These are phyloP conservation scores for Metrosideros polymorpha DNA, from an alignment of 441 rosid species.

Conservation along the genomic window DNA sequence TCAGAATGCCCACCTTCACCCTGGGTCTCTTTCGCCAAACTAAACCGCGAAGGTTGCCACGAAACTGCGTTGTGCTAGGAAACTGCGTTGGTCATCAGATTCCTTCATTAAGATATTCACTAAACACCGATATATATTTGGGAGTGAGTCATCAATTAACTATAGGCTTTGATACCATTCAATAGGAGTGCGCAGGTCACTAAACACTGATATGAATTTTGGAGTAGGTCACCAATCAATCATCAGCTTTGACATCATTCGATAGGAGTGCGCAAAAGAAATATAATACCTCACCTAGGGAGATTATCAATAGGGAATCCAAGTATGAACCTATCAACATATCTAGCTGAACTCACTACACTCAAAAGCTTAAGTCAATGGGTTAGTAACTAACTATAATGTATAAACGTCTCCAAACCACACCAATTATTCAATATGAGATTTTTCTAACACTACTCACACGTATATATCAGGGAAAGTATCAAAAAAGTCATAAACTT, in stretches of 20 bases:
- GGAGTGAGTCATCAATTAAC: no score
- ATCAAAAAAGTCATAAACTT: no score
- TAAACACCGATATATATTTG: background rate
- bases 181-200: no score
- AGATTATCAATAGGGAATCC: background rate
- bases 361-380: background rate
- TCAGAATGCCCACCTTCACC: no score
- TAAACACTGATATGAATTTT: no score
- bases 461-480: no score
- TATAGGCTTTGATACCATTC: no score
- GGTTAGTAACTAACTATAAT: background rate
- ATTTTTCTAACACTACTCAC: background rate
- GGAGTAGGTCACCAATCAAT: no score
- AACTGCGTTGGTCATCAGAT: background rate
- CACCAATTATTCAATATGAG: background rate
- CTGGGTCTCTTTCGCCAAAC: rapidly evolving
- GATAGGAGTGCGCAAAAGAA: background rate
- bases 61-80: background rate
- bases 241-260: no score
- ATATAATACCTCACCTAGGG: background rate
- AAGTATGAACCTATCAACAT: background rate
- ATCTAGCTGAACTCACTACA: background rate
- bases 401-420: background rate
- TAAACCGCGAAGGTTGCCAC: background rate
- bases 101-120: background rate